Evolutionary conservation across 2,329 filamentous ascomycete species (phyloP), one percentile per base, ranked within the genome.

Genomic region (Corynespora cassiicola): DNA sequence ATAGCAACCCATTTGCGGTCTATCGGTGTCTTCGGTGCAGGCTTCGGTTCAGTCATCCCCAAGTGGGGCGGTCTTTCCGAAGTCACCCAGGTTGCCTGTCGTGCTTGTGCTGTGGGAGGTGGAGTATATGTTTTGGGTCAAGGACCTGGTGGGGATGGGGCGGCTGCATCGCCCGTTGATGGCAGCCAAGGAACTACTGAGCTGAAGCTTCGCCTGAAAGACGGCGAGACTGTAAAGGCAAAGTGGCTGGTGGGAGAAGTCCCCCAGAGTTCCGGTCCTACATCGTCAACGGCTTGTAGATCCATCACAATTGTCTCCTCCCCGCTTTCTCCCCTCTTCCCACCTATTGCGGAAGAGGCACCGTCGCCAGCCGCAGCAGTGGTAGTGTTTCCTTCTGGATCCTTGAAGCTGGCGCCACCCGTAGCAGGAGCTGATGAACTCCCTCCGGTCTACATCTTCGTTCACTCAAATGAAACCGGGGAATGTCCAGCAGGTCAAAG

Each of bases 1-100:
- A 87, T 97, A 39, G 79, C 86, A 52, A 82, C 85, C 28, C 91
- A 99, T 68, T 73, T 97, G 33, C 80, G 81, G 10, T 96, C 92
- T 0, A 91, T 95, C 69, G 91, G 92, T 6, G 74, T 88, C 4
- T 92, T 96, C 55, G 92, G 92, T 0, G 81, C 87, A 31, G 90
- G 92, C 7, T 97, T 97, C 63, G 88, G 88, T 34, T 88, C 90
- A 30, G 83, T 99, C 9, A 82, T 95, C 52, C 86, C 91, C 15
- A 96, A 96, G 75, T 99, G 90, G 86, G 92, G 92, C 30, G 90
- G 92, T 18, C 77, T 87, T 30, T 87, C 90, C 20, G 92, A 99
- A 69, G 83, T 97, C 43, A 84, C 88, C 19, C 92, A 99, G 73
- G 90, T 96, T 16, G 88, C 85, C 4, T 97, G 94, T 65, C 87